A percentile compares a stretch with the other conserved stretches of the same genome.
These are phyloP conservation scores for Voacanga thouarsii DNA, from an alignment of 257 asterid genomes.

Conservation along the genomic window DNA sequence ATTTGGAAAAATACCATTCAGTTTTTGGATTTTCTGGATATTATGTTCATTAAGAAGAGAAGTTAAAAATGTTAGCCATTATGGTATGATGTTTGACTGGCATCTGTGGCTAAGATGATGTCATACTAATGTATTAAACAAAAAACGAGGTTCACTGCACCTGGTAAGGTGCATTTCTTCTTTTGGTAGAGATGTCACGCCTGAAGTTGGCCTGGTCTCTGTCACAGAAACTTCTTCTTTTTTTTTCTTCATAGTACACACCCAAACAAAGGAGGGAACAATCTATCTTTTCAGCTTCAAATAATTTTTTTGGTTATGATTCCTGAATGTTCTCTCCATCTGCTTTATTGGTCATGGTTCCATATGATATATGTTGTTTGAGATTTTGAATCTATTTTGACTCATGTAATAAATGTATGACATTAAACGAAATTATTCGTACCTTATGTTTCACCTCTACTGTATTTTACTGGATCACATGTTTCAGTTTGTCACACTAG, in stretches of 20 bases:
- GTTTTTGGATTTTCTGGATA: too few species aligned
- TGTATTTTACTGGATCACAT: background rate
- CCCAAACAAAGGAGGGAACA: background rate
- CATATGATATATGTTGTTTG: background rate
- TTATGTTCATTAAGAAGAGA: background rate
- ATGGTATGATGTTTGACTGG: too few species aligned
- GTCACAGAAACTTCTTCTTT: background rate
- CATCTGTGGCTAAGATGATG: background rate
- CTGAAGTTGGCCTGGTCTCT: background rate
- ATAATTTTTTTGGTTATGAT: background rate
- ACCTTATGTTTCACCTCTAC: background rate
- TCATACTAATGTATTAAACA: background rate
- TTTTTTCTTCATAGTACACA: background rate
- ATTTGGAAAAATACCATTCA: too few species aligned
- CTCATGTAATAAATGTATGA: background rate
- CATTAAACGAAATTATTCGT: background rate
- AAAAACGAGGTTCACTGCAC: background rate
- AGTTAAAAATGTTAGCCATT: background rate
- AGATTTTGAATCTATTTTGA: background rate
- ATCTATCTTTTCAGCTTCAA: background rate
- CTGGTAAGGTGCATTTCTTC: background rate
- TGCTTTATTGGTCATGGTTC: background rate
- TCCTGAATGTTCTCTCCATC: background rate
- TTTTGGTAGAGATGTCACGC: background rate
- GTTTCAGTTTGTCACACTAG: too few species aligned